Evolutionary conservation across 306 rosid species (phyloP), one percentile per base, ranked within the genome.

Genomic region (Styphnolobium japonicum): DNA sequence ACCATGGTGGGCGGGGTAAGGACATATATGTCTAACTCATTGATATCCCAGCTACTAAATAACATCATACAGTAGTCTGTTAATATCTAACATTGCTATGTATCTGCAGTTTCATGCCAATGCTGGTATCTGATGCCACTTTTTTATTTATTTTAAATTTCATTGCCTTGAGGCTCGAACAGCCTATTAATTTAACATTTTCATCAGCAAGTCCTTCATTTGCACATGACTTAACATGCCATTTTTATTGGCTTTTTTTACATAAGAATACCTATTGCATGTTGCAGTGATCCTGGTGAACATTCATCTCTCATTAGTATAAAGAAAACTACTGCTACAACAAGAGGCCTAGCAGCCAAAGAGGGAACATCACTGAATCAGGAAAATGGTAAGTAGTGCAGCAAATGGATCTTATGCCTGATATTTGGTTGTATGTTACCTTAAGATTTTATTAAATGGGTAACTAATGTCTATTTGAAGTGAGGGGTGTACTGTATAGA

Each of bases 351-450:
- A 48, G 66, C 83, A 27, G 42, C 76, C 67, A 75, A 68, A 39
- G 80, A 71, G 49, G 40, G 67, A 70, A 71, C 80, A 75, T 33
- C 77, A 2, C 55, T 65, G 60, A 33, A 77, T 67, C 60, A 53
- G 69, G 72, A 85, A 72, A 85, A 73, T 69, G 81, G 85, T 81
- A 72, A 74, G 88, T 81, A 21, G 48, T 82, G 49, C 52, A 23
- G 48, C 39, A 8, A 73, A 64, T 68, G 31, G 22, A 18, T 82
- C 81, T 45, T 46, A 9, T 67, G 25, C 52, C 79, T 76, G 80
- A 57, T 81, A 23, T 68, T 65, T 49, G 23, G 67, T 27, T 76
- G 60, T 53, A 58, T 68, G 70, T 60, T 67, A 23, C 46, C 16
- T n/a, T 21, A 36, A 31, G 64, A 33, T 48, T 51, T 34, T 22